Evolutionary conservation across 257 asterid genomes (phyloP), one percentile per base, ranked within the genome.

Genomic region (Primulina eburnea): DNA sequence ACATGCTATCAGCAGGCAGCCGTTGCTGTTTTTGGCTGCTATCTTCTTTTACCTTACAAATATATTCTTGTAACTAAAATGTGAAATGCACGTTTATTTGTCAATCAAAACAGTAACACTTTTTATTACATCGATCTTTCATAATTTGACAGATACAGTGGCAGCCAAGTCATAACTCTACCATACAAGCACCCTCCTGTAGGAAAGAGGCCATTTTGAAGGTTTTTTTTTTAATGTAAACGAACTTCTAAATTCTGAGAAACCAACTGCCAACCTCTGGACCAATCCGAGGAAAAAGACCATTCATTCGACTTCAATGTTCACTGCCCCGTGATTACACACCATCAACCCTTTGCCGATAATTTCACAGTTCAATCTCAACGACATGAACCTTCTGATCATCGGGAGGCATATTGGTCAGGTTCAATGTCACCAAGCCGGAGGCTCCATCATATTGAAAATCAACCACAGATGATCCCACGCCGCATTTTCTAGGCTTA

Each of bases 381-480:
- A 92, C 74, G 37, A 12, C n/a, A 28, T 88, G 98, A 47, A 80
- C 79, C 69, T 75, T 83, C 57, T 75, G 71, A 73, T 77, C 79
- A 79, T 82, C 87, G 8, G 62, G n/a, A 40, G 95, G 96, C 96
- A 92, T 86, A 68, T 70, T 86, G 35, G 33, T 77, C 84, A 92
- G 72, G 76, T 80, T 62, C 11, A 92, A 65, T 38, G 83, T 77
- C 62, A 92, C 71, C 83, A 89, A 76, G 16, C 98, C 96, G 0
- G 94, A 81, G 0, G 43, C 82, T 0, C 75, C 55, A 60, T 86
- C 85, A 4, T 87, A 88, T 10, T 72, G 78, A 50, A 88, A 85
- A 12, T 86, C 89, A 17, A 81, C 85, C 70, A 1, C 63, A 6
- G 60, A 52, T 16, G 86, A 71, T 30, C 79, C 90, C 4, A 82